Evolutionary conservation across 306 rosid species (phyloP).

Genomic region (Cucurbita pepo): DNA sequence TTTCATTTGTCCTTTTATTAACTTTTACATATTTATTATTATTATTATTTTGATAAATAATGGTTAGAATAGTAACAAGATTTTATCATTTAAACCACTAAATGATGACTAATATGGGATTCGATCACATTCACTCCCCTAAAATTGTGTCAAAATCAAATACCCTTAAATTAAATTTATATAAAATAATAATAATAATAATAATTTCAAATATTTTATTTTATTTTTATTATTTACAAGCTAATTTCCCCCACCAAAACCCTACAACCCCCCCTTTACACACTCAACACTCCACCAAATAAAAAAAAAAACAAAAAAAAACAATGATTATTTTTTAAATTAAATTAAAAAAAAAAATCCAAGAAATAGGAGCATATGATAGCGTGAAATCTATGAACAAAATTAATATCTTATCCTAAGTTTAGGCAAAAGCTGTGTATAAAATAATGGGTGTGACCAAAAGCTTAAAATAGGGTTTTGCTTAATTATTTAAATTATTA

Average conservation of each 20-base stretch:
- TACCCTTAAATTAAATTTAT: neutral
- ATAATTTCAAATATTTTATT: neutral
- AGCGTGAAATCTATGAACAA: slow-evolving; percentile 1
- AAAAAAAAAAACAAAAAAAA: no score
- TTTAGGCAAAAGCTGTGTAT: neutral
- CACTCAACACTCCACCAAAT: neutral
- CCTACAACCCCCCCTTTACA: neutral
- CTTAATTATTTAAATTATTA: neutral
- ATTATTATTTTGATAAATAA: neutral
- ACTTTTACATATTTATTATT: no score
- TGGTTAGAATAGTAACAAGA: neutral
- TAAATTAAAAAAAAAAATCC: neutral
- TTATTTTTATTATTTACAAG: neutral
- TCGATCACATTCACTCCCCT: slow-evolving; percentile 2
- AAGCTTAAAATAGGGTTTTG: neutral
- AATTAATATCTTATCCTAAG: neutral
- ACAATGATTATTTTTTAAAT: neutral
- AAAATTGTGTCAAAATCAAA: neutral
- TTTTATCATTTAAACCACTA: neutral
- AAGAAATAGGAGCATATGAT: slow-evolving; percentile 4
- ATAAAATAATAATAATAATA: no score
- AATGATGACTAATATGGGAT: neutral
- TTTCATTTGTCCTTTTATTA: no score
- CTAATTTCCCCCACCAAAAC: neutral
- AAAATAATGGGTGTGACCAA: neutral